Evolutionary conservation across 2,329 filamentous ascomycete species (phyloP).

Genomic region (Zymoseptoria brevis): DNA sequence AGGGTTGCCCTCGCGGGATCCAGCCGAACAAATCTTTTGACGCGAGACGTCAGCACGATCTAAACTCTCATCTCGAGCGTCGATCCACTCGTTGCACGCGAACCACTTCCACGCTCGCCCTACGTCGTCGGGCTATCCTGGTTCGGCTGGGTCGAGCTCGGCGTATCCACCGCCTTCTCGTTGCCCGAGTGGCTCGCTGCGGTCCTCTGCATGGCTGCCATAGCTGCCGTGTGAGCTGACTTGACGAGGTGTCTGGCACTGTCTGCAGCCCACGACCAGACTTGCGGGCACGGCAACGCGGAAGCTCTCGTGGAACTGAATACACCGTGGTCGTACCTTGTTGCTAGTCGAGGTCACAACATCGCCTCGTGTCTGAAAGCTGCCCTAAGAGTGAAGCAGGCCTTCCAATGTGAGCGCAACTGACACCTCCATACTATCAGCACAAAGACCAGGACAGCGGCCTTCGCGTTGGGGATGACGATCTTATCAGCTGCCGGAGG

Average conservation of each 20-base stretch:
- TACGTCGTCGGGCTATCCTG: conserved; percentile 14
- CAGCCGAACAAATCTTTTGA: background rate
- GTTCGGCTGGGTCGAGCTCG: conserved; percentile 8
- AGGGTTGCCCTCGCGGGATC: background rate
- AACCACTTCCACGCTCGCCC: conserved; percentile 11
- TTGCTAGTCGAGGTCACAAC: background rate
- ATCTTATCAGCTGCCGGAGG: conserved; percentile 5
- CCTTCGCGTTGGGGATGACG: conserved; percentile 7
- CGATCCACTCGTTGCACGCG: conserved; percentile 12
- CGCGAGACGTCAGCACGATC: conserved; percentile 14
- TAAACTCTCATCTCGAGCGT: conserved; percentile 12
- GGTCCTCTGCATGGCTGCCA: background rate
- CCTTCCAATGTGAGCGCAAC: background rate
- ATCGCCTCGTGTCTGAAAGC: background rate
- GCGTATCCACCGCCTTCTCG: conserved; percentile 9
- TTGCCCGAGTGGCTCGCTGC: background rate
- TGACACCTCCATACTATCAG: background rate
- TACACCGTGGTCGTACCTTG: background rate
- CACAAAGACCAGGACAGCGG: background rate
- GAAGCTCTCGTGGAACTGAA: background rate
- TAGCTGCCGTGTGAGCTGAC: background rate
- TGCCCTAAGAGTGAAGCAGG: background rate
- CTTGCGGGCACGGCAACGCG: background rate
- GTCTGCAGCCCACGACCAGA: background rate
- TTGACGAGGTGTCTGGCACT: background rate